Percentiles rank a stretch among this genome's conserved stretches.
phyloP scores from a whole-genome alignment of 495 filamentous ascomycete genomes.

The Aspergillus sparsus region DNA sequence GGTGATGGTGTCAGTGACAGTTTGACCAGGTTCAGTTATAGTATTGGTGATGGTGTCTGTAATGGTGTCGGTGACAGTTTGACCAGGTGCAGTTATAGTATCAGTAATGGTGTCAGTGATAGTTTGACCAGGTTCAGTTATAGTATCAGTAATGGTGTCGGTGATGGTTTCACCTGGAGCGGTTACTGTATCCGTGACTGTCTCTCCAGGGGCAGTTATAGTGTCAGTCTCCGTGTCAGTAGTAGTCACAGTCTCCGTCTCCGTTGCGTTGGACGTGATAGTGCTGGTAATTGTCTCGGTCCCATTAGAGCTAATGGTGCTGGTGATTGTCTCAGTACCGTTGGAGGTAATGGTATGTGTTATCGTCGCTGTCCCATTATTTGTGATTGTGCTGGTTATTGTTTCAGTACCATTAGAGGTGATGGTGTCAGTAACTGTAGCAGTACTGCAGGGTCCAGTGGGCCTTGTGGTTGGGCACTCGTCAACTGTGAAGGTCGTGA shows the following conservation, averaged over 20 bases:
- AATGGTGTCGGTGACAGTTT: not conserved
- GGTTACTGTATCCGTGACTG: not conserved
- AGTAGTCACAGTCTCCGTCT: too few relatives aligned
- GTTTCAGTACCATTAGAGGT: not conserved
- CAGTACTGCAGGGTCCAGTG: not conserved
- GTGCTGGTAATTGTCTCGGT: conserved; percentile 6
- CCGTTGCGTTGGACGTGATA: conserved; percentile 1
- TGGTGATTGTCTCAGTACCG: conserved; percentile 5
- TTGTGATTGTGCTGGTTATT: conserved; percentile 4
- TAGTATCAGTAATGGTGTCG: conserved; percentile 4
- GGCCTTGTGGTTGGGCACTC: not conserved
- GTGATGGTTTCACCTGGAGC: not conserved
- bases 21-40: not conserved
- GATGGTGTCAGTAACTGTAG: too few relatives aligned
- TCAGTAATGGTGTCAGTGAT: not conserved
- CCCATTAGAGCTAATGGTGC: conserved; percentile 5
- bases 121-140: not conserved
- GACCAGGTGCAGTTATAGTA: not conserved
- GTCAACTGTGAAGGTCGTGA: conserved; percentile 7
- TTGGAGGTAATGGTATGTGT: conserved; percentile 5
- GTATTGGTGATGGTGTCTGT: not conserved
- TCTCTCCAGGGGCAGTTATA: too few relatives aligned
- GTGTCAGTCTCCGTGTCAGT: too few relatives aligned
- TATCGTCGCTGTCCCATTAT: not conserved
- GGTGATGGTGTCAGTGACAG: conserved; percentile 1